Percentiles rank a stretch among this genome's conserved stretches.
Evolutionary conservation across 345 rosid genomes (phyloP).

Genomic region (Linum usitatissimum): DNA sequence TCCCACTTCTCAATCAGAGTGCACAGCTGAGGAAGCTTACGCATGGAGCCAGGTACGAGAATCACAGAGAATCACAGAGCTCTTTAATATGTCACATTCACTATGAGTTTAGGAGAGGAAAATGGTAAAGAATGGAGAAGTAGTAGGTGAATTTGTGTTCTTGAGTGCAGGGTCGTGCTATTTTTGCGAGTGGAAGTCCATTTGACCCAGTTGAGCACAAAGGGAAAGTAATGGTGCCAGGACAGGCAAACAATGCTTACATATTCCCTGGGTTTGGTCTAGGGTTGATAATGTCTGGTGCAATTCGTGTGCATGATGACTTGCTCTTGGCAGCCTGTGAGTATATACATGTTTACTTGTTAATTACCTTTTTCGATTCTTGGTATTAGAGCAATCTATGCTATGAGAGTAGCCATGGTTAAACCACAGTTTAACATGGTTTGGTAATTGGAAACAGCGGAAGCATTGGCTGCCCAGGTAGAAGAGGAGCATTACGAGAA

Average conservation of each 20-base stretch:
- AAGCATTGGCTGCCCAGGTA: conserved; percentile 83
- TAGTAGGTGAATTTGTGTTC: neutral
- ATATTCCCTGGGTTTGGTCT: conserved; percentile 91
- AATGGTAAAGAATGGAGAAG: neutral
- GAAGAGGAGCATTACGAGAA: conserved; percentile 48
- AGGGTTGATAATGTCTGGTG: conserved; percentile 82
- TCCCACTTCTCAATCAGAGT: conserved; percentile 93
- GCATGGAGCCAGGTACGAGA: conserved; percentile 66
- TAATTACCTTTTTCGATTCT: no score
- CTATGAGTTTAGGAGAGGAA: no score
- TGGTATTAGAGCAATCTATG: no score
- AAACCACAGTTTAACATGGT: neutral
- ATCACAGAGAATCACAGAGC: neutral
- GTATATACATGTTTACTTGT: conserved; percentile 15
- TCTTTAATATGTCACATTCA: no score
- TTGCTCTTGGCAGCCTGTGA: conserved; percentile 98
- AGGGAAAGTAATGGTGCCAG: conserved; percentile 59
- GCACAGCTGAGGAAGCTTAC: conserved; percentile 95
- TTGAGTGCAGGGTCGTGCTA: conserved; percentile 66
- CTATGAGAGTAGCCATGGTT: neutral
- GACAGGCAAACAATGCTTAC: conserved; percentile 98
- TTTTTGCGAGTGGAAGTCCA: conserved; percentile 97
- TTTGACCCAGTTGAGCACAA: conserved; percentile 66
- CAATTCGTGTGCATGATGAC: conserved; percentile 84
- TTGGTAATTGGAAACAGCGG: conserved; percentile 42